phyloP scores from a whole-genome alignment of 2,329 filamentous ascomycete genomes.

The Dothidotthia symphoricarpi region DNA sequence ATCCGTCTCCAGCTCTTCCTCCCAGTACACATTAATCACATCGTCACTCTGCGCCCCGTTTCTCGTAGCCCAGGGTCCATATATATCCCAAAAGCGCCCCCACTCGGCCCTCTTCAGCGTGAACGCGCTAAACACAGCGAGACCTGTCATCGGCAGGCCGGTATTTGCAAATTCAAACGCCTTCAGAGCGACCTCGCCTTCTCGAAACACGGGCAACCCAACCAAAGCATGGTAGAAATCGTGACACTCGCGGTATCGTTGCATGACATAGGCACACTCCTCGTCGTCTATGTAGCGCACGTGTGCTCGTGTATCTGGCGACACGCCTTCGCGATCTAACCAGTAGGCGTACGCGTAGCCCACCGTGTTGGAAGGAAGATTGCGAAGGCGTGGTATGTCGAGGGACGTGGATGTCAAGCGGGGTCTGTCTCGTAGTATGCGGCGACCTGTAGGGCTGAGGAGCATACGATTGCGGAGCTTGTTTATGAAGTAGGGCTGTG shows the following conservation, averaged over 20 bases:
- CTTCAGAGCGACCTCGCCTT: conserved; percentile 96
- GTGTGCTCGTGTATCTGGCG: conserved; percentile 77
- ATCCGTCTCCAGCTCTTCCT: conserved; percentile 84
- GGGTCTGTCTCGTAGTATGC: conserved; percentile 86
- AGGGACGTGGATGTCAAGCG: conserved; percentile 75
- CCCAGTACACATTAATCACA: conserved; percentile 96
- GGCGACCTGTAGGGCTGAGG: conserved; percentile 73
- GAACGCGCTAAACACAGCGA: conserved; percentile 72
- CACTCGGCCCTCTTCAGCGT: conserved; percentile 63
- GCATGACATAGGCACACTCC: conserved; percentile 98
- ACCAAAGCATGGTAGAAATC: conserved; percentile 97
- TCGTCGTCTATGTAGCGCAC: conserved; percentile 93
- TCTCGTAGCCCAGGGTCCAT: conserved; percentile 85
- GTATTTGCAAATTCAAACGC: conserved; percentile 97
- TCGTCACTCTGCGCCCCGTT: conserved; percentile 77
- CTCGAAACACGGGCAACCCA: conserved; percentile 83
- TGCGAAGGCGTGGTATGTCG: conserved; percentile 67
- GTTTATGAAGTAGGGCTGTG: conserved; percentile 91
- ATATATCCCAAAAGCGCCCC: conserved; percentile 67
- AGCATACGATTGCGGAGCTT: conserved; percentile 93
- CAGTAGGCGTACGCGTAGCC: conserved; percentile 81
- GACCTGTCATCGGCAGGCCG: conserved; percentile 86
- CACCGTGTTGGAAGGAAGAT: conserved; percentile 69
- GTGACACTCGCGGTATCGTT: conserved; percentile 94
- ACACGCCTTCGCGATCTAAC: conserved; percentile 92